Evolutionary conservation across 352 stramenopile genomes (phyloP).

Genomic region (Hyaloperonospora brassicae): DNA sequence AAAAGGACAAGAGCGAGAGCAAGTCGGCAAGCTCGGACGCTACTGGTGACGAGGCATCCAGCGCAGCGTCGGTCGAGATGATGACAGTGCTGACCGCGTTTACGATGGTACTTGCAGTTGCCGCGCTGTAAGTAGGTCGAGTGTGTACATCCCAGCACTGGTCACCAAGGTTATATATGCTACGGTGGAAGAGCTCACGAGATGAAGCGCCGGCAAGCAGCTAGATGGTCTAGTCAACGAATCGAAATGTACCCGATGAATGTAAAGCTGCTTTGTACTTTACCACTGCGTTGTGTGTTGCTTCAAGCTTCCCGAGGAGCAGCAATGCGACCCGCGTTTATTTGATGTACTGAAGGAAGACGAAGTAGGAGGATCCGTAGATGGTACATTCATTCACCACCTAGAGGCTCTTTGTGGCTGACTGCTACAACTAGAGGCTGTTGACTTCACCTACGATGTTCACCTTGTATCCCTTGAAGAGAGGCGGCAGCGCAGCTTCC

Average conservation of each 20-base stretch:
- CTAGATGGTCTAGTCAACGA: too few relatives aligned
- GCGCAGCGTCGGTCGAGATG: slow-evolving; percentile 12
- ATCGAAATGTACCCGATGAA: too few relatives aligned
- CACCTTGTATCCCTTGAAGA: slow-evolving; percentile 76
- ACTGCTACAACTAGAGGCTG: slow-evolving; percentile 35
- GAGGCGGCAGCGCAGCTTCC: slow-evolving; percentile 40
- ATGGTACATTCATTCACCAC: too few relatives aligned
- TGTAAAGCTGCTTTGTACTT: too few relatives aligned
- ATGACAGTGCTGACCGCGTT: slow-evolving; percentile 11
- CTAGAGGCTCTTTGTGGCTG: too few relatives aligned
- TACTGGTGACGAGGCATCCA: slow-evolving; percentile 13
- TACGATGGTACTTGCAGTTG: slow-evolving; percentile 13
- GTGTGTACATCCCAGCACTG: too few relatives aligned
- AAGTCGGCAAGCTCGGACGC: slow-evolving; percentile 14
- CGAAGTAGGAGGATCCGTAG: not conserved
- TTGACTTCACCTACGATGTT: slow-evolving; percentile 81
- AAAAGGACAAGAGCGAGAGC: slow-evolving; percentile 15
- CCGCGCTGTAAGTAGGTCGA: slow-evolving; percentile 13
- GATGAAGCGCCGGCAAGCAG: too few relatives aligned
- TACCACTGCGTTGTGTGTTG: too few relatives aligned
- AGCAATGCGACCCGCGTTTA: not conserved
- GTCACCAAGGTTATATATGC: too few relatives aligned
- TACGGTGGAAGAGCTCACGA: too few relatives aligned
- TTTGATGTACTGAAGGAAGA: too few relatives aligned
- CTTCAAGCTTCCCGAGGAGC: too few relatives aligned